These are phyloP conservation scores for Phycomyces nitens DNA, from an alignment of 192 early-diverging fungal genomes.

Conservation along the genomic window DNA sequence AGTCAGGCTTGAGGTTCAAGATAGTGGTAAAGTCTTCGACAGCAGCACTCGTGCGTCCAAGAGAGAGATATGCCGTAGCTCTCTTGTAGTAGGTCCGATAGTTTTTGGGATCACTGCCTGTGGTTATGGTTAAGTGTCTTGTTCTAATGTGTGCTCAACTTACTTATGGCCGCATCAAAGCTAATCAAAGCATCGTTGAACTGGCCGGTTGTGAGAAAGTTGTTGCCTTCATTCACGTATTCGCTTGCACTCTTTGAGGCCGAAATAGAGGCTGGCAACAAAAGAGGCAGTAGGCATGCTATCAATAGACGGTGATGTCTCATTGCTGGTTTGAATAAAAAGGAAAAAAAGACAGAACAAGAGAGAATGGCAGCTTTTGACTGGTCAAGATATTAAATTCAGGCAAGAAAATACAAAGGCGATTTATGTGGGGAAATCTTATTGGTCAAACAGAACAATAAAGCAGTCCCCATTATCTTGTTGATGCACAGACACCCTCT, in stretches of 20 bases:
- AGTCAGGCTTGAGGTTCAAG: constrained; percentile 76
- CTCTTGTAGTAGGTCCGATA: constrained; percentile 87
- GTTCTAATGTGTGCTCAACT: constrained; percentile 5
- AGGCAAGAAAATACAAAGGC: not conserved
- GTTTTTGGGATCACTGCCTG: constrained; percentile 73
- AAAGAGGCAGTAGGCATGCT: constrained; percentile 27
- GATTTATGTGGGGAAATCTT: constrained; percentile 6
- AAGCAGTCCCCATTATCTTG: not conserved
- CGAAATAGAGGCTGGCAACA: constrained; percentile 5
- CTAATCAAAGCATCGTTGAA: constrained; percentile 59
- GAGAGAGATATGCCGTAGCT: constrained; percentile 75
- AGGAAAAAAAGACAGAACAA: not conserved
- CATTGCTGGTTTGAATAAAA: constrained; percentile 8
- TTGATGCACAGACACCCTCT: not conserved
- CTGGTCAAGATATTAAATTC: not conserved
- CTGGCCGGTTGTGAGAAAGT: constrained; percentile 35
- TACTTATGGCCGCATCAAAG: constrained; percentile 66
- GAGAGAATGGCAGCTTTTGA: not conserved
- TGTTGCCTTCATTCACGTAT: constrained; percentile 42
- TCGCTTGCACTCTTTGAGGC: constrained; percentile 36
- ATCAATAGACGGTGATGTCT: constrained; percentile 16
- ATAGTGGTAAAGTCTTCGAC: constrained; percentile 79
- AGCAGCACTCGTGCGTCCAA: constrained; percentile 71
- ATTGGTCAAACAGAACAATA: constrained; percentile 1
- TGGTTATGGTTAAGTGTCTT: not conserved